Evolutionary conservation across 768 basidiomycete genomes (phyloP).

Genomic region (Suillus ampliporus): DNA sequence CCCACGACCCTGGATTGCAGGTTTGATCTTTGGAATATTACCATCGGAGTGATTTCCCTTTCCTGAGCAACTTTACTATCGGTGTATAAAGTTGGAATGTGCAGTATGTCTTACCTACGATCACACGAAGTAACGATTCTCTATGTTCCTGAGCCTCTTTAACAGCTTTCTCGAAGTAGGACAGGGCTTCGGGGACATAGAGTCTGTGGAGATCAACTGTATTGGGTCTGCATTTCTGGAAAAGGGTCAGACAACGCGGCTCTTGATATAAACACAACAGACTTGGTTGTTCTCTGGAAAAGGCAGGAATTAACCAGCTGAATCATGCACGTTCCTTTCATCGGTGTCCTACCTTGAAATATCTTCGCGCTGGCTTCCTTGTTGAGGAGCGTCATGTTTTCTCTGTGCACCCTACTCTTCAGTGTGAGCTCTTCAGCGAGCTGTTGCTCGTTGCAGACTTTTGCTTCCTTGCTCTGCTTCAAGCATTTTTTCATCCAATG

Average conservation of each 20-base stretch:
- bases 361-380: slow-evolving; percentile 83
- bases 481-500: slow-evolving; percentile 60
- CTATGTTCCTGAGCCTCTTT: slow-evolving; percentile 60
- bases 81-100: neutral
- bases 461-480: slow-evolving; percentile 71
- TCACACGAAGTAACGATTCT: slow-evolving; percentile 65
- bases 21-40: slow-evolving; percentile 80
- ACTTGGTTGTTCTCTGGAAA: slow-evolving; percentile 12
- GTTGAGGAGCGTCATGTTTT: slow-evolving; percentile 75
- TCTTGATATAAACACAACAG: neutral
- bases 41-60: slow-evolving; percentile 84
- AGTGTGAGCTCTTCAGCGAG: too few species aligned
- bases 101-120: slow-evolving; percentile 66
- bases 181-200: slow-evolving; percentile 86
- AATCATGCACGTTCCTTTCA: neutral
- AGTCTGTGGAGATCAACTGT: slow-evolving; percentile 87
- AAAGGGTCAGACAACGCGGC: neutral
- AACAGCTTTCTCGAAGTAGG: slow-evolving; percentile 68
- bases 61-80: slow-evolving; percentile 43
- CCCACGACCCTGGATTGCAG: slow-evolving; percentile 84
- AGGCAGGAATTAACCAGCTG: too few species aligned
- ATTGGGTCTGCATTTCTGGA: slow-evolving; percentile 47
- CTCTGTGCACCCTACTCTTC: slow-evolving; percentile 74
- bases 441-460: slow-evolving; percentile 67
- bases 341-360: slow-evolving; percentile 63